Percentiles rank a stretch among this genome's conserved stretches.
Conservation (phyloP, 1,284 basidiomycete species). For the Cutaneotrichosporon dermatis region DNA sequence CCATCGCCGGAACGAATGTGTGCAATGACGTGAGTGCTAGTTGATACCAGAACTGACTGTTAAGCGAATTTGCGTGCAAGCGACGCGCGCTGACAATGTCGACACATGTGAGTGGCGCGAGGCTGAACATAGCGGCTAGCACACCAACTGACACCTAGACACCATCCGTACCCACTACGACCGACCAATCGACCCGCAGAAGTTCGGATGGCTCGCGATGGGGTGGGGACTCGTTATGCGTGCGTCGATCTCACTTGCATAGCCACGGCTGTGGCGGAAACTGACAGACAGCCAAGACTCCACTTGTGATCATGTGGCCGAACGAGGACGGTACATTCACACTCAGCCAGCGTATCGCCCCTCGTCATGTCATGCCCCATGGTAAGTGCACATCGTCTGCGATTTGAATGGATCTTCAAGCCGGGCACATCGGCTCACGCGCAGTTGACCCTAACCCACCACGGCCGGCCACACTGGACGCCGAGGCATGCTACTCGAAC, state of each 20-base stretch:
- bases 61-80: constrained; percentile 10
- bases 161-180: not conserved
- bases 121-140: no score
- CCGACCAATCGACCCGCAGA: not conserved
- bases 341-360: constrained; percentile 58
- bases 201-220: constrained; percentile 14
- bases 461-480: constrained; percentile 51
- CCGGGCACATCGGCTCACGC: not conserved
- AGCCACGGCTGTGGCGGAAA: no score
- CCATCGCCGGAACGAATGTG: constrained; percentile 1
- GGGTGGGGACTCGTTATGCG: constrained; percentile 16
- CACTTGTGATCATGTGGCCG: constrained; percentile 65
- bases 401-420: no score
- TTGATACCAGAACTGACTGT: not conserved
- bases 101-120: constrained; percentile 8
- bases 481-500: constrained; percentile 44
- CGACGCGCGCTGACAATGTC: constrained; percentile 1
- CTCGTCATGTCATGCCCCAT: constrained; percentile 53
- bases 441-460: constrained; percentile 49
- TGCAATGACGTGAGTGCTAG: not conserved
- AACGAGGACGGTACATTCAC: constrained; percentile 57
- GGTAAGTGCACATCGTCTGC: constrained; percentile 28
- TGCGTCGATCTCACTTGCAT: constrained; percentile 1
- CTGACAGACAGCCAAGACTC: constrained; percentile 44
- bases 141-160: not conserved